Conservation (phyloP, 1,284 basidiomycete species). For the Cryptococcus wingfieldii region DNA sequence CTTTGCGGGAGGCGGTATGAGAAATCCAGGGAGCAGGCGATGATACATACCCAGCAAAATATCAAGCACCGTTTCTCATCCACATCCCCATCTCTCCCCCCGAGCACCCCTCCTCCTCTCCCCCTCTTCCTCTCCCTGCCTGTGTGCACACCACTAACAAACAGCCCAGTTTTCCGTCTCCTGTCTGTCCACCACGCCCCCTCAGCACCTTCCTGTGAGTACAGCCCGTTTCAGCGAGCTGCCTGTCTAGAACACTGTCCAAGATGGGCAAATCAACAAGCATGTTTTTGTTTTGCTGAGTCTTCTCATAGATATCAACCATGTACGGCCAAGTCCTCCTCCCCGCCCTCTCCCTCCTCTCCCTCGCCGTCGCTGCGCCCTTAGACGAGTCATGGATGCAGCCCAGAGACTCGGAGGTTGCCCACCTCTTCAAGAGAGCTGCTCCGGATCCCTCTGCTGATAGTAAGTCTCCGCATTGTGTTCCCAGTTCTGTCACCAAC, state of each 20-base stretch:
- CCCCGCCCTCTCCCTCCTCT: slow-evolving; percentile 6
- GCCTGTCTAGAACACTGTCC: no score
- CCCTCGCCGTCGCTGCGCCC: slow-evolving; percentile 6
- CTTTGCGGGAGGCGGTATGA: background rate
- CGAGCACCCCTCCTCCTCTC: background rate
- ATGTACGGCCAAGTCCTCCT: background rate
- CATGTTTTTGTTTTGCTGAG: background rate
- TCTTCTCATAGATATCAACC: background rate
- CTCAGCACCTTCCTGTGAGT: background rate
- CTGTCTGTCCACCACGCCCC: background rate
- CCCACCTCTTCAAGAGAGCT: slow-evolving; percentile 14
- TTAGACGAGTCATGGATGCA: slow-evolving; percentile 21
- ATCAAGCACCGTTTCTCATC: background rate
- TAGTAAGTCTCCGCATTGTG: background rate
- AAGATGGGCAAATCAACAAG: background rate
- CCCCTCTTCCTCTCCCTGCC: background rate
- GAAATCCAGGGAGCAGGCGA: background rate
- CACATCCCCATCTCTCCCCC: background rate
- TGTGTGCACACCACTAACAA: background rate
- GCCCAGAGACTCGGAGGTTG: slow-evolving; percentile 20
- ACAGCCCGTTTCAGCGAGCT: background rate
- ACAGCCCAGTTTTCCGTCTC: background rate
- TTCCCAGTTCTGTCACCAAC: background rate
- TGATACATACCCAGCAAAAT: background rate
- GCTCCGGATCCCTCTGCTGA: background rate